Evolutionary conservation across 1,284 basidiomycete genomes (phyloP).

Genomic region (Ustilago curta): DNA sequence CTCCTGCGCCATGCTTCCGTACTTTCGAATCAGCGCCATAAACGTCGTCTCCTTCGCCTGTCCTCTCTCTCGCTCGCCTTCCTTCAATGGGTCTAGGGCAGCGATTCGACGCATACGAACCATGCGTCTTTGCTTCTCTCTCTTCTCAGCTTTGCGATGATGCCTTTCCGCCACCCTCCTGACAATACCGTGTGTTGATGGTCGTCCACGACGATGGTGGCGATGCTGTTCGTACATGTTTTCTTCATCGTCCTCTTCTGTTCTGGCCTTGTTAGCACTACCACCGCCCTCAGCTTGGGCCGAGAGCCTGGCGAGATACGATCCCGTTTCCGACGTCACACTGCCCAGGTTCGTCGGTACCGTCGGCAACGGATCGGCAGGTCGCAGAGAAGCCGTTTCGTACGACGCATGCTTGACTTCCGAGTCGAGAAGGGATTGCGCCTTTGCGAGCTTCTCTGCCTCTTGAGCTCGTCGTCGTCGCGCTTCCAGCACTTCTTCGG

Average conservation of each 20-base stretch:
- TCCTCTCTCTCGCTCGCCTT: conserved; percentile 23
- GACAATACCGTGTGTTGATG: conserved; percentile 27
- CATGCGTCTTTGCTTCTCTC: conserved; percentile 24
- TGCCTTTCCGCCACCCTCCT: conserved; percentile 29
- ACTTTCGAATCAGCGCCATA: conserved; percentile 43
- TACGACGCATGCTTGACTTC: conserved; percentile 25
- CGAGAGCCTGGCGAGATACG: conserved; percentile 30
- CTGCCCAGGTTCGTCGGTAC: conserved; percentile 14
- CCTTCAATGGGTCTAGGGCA: conserved; percentile 42
- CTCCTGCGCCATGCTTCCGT: conserved; percentile 30
- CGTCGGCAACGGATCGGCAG: background rate
- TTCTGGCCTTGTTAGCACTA: background rate
- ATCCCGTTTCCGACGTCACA: conserved; percentile 30
- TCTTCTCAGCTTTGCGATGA: conserved; percentile 28
- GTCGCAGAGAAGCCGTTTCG: conserved; percentile 1
- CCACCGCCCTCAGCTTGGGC: conserved; percentile 23
- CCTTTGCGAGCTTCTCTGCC: conserved; percentile 34
- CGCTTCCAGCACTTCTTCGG: conserved; percentile 14
- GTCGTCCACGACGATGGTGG: conserved; percentile 4
- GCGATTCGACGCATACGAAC: conserved; percentile 38
- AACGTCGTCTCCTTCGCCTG: conserved; percentile 46
- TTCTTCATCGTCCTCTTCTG: conserved; percentile 18
- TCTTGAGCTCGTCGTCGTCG: conserved; percentile 18
- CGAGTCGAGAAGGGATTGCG: conserved; percentile 29
- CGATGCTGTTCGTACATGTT: background rate